A percentile compares a stretch with the other conserved stretches of the same genome.
Evolutionary conservation across 495 filamentous ascomycete species (phyloP).

Genomic region (Friedmanniomyces endolithicus): DNA sequence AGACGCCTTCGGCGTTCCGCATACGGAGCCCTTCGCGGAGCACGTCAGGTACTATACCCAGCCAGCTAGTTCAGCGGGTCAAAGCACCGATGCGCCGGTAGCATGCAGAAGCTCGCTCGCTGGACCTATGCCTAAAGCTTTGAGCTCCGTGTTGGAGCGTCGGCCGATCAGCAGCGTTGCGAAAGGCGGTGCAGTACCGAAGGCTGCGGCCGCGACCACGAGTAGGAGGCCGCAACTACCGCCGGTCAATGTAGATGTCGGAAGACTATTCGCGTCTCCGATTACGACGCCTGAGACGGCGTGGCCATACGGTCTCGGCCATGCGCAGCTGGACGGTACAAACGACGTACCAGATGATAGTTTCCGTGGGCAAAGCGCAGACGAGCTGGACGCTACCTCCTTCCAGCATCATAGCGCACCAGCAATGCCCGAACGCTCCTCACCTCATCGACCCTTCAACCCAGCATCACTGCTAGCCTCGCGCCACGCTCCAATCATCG

Average conservation of each 20-base stretch:
- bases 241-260: neutral
- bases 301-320: neutral
- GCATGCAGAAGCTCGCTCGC: neutral
- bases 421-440: neutral
- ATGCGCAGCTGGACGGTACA: neutral
- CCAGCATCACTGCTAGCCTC: neutral
- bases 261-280: neutral
- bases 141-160: neutral
- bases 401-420: neutral
- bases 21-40: slow-evolving; percentile 3
- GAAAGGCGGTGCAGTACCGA: too few relatives aligned
- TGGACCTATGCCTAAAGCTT: neutral
- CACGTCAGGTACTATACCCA: neutral
- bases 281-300: neutral
- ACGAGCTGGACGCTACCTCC: neutral
- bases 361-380: too few relatives aligned
- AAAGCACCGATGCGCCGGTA: neutral
- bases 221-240: neutral
- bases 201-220: too few relatives aligned
- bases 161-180: neutral
- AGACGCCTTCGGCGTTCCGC: slow-evolving; percentile 1
- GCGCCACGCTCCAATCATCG: neutral
- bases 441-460: neutral
- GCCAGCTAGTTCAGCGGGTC: neutral
- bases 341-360: neutral